Base-by-base conservation (phyloP, 768 basidiomycete genomes). In the Cystofilobasidium macerans region DNA sequence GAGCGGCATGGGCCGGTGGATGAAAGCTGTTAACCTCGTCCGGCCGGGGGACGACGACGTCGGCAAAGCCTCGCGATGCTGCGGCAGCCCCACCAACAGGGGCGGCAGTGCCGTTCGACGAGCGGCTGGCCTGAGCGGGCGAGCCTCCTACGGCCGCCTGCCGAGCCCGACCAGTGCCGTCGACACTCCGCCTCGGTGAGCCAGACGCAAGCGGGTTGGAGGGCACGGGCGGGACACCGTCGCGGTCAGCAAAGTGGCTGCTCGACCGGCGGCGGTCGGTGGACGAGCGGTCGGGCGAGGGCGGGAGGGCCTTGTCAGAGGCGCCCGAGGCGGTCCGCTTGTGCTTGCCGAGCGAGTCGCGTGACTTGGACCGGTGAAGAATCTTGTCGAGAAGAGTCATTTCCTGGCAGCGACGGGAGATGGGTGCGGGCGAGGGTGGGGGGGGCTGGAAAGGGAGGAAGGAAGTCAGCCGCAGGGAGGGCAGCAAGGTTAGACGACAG, bases 341-440 rank as follows among this genome's bases (percentile, higher is more conserved):
- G 51, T 22, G 51, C 14, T 54, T 6, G 51, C 28, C 16, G 30
- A n/a, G 6, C 22, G 51, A 30, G 28, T 54, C 30, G 26, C 12
- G 26, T 30, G 51, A 54, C 28, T 32, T 28, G 28, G 51, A 54
- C 7, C 30, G 26, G 51, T 18, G 51, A 30, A 54, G 28, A 30
- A 54, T 26, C 51, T 54, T 54, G 28, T 54, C 12, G 51, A 54
- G 51, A 30, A 54, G 32, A 2, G 51, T 30, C 51, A 54, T 54
- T n/a, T n/a, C n/a, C n/a, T n/a, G n/a, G n/a, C n/a, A n/a, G n/a
- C n/a, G n/a, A n/a, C n/a, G n/a, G n/a, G n/a, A n/a, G 51, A 20
- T 26, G 5, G 24, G 3, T 26, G 14, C 22, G 51, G 1, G 51
- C 18, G 7, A 32, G 12, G 28, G 18, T 2, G 16, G 26, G 30